Evolutionary conservation across 805 yeast species (phyloP), one percentile per base, ranked within the genome.

Genomic region (Wickerhamiella dianesei): DNA sequence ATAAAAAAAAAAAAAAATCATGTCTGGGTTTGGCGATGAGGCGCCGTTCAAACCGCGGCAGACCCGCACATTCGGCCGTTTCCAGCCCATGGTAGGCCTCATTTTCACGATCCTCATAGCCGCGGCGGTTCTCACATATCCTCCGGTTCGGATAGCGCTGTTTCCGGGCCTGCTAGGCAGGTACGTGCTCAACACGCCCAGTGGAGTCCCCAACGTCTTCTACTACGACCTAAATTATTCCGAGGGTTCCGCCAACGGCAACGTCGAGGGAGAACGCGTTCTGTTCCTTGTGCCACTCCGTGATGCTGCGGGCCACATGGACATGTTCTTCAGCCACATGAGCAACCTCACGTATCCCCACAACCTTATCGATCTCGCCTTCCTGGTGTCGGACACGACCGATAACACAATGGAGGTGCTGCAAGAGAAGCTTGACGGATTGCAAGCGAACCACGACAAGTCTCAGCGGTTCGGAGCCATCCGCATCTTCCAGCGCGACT

Each of bases 301-400:
- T 67, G 96, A 88, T 62, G 96, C 96, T 1, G 82, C 88, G 2
- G 76, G 80, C 17, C 96, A 86, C 68, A 69, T 87, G 61, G 89
- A 92, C 39, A 79, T 86, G 84, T 85, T 88, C 57, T 88, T 87
- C 60, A 74, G 77, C 29, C 94, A 87, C 64, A 72, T 88, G 80
- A 69, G 66, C 46, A 79, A 80, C 61, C 69, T 87, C 62, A 77
- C 94, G 1, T 87, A 87, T 63, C 95, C 95, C 17, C 96, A 87
- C 63, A 76, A 80, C 58, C 70, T 84, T 46, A 80, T 87, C 44
- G 96, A 87, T 64, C 71, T 71, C 61, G 76, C 96, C 18, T 89
- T 89, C 59, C 65, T 89, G 58, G 94, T 89, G 3, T 80, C 92
- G 43, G 97, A 89, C 65, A 82, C 95, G 1, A 77, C 81, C 19